Evolutionary conservation across 768 basidiomycete genomes (phyloP).

Genomic region (Gloeopeniophorella convolvens): DNA sequence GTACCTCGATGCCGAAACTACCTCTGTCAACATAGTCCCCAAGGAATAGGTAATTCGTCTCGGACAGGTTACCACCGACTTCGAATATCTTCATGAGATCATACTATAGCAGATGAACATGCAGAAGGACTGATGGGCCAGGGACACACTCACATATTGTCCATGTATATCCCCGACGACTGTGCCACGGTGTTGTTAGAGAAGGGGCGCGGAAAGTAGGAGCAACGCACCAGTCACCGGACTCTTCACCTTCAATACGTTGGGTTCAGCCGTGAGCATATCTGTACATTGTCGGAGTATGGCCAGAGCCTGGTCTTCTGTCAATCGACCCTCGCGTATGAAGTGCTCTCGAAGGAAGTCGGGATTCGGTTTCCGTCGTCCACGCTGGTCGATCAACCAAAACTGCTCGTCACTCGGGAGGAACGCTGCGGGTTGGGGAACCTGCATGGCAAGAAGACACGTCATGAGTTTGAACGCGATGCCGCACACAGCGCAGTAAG

Average conservation of each 20-base stretch:
- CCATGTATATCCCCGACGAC: slow-evolving; percentile 96
- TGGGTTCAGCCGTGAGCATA: slow-evolving; percentile 65
- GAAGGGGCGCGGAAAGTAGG: background rate
- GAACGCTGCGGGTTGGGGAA: slow-evolving; percentile 57
- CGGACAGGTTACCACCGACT: slow-evolving; percentile 74
- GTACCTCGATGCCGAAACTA: slow-evolving; percentile 71
- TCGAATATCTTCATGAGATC: slow-evolving; percentile 97
- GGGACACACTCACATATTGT: slow-evolving; percentile 63
- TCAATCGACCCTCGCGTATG: slow-evolving; percentile 73
- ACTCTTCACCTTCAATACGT: slow-evolving; percentile 77
- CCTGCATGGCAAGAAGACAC: slow-evolving; percentile 36
- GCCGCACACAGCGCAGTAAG: slow-evolving; percentile 4
- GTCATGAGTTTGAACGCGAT: background rate
- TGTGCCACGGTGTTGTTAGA: slow-evolving; percentile 27
- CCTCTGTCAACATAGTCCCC: slow-evolving; percentile 96
- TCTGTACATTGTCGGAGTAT: slow-evolving; percentile 66
- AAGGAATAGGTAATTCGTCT: slow-evolving; percentile 85
- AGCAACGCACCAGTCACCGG: slow-evolving; percentile 75
- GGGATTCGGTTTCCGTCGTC: slow-evolving; percentile 59
- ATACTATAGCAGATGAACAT: slow-evolving; percentile 45
- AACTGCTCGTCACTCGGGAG: slow-evolving; percentile 71
- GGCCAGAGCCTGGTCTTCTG: slow-evolving; percentile 75
- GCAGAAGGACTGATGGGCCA: background rate
- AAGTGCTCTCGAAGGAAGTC: slow-evolving; percentile 84
- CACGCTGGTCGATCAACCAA: slow-evolving; percentile 47